These are phyloP conservation scores for Septoria petroselini DNA, from an alignment of 2,329 filamentous ascomycete genomes.

Conservation along the genomic window DNA sequence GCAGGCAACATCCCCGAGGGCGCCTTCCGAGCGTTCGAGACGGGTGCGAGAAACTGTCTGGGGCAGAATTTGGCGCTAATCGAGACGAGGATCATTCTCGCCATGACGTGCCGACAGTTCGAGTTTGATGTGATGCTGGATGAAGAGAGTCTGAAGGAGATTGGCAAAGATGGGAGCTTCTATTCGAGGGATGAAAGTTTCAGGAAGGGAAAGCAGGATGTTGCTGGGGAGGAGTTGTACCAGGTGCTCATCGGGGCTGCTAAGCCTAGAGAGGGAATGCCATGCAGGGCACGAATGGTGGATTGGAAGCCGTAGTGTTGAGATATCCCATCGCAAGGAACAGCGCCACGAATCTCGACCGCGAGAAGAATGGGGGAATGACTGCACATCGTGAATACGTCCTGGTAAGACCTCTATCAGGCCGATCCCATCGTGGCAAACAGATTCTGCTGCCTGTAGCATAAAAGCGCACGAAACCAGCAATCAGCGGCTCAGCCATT, in stretches of 20 bases:
- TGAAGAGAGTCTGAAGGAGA: constrained; percentile 27
- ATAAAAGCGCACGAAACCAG: too few species aligned
- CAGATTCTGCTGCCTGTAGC: too few species aligned
- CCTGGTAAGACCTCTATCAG: too few species aligned
- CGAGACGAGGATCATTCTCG: constrained; percentile 51
- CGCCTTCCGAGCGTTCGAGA: constrained; percentile 54
- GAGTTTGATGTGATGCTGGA: constrained; percentile 45
- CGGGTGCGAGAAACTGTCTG: constrained; percentile 54
- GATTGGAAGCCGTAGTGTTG: constrained; percentile 15
- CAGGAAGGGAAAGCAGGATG: constrained; percentile 27
- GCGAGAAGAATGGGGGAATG: too few species aligned
- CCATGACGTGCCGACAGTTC: constrained; percentile 49
- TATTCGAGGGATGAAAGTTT: constrained; percentile 28
- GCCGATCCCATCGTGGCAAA: too few species aligned
- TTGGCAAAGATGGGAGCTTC: constrained; percentile 37
- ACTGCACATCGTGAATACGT: too few species aligned
- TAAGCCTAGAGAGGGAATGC: constrained; percentile 37
- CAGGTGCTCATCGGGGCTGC: constrained; percentile 31
- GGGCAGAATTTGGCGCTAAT: constrained; percentile 54
- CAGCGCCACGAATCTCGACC: too few species aligned
- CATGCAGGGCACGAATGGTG: constrained; percentile 22
- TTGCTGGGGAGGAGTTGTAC: constrained; percentile 33
- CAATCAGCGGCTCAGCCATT: too few species aligned
- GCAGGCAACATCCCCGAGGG: constrained; percentile 40
- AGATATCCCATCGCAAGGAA: too few species aligned